Evolutionary conservation across 805 yeast species (phyloP), one percentile per base, ranked within the genome.

Genomic region (Ogataea nonfermentans): DNA sequence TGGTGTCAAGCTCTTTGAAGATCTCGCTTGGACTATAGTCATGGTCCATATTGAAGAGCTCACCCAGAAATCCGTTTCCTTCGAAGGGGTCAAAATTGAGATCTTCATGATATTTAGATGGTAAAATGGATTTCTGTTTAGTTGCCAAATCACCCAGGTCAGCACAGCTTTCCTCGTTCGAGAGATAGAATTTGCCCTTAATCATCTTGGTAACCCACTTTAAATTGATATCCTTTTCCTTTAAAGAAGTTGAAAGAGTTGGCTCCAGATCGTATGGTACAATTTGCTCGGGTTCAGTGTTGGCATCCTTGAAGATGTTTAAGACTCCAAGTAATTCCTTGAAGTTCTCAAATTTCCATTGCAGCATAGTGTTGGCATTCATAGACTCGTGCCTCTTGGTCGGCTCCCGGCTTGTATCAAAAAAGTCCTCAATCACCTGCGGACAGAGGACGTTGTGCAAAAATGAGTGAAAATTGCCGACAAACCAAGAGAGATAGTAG

Each of bases 401-500:
- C 9, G 50, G 43, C 14, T 42, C 50, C 10, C 33, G 40, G 14
- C 38, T 25, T 2, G 35, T 6, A 13, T 49, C 43, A 20, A 47
- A 46, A 4, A 30, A 13, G 8, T 35, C 37, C 10, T 32, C 31
- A 25, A 38, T 11, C n/a, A 38, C 14, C 13, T 30, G 29, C 9
- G 13, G 19, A 8, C 34, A 10, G 12, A 40, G 19, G 8, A 35
- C 35, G 9, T 25, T 20, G 26, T 50, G 47, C 9, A 46, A 30
- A 24, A 31, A 53, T 2, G 52, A 41, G 26, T 51, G 47, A 7
- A 46, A 23, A 27, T 51, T 51, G 32, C 44, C 37, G 12, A 32
- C 34, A 12, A 48, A 40, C 60, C 60, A 55, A 4, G 59, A 57
- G 28, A 22, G 42, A 40, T 40, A 55, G 32, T 55, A 53, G n/a